A percentile compares a stretch with the other conserved stretches of the same genome.
Conservation (phyloP, 2,329 filamentous ascomycete genomes). For the Epichloe baconii region DNA sequence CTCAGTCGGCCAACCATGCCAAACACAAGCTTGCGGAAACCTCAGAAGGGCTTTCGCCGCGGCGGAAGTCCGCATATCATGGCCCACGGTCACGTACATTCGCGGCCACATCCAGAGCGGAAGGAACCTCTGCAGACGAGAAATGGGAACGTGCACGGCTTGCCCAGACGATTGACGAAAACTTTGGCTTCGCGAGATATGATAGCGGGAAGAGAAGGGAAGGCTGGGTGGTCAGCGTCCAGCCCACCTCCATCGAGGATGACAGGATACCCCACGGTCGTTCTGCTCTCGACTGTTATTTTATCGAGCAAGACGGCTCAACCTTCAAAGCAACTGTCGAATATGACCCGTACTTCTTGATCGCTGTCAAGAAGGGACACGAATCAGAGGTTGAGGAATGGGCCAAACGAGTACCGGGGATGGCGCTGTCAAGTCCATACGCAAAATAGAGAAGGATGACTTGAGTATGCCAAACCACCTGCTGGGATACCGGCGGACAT, state of each 20-base stretch:
- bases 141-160: conserved; percentile 76
- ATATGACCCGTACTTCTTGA: conserved; percentile 92
- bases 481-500: conserved; percentile 77
- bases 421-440: conserved; percentile 67
- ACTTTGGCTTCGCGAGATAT: conserved; percentile 85
- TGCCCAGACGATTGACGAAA: conserved; percentile 82
- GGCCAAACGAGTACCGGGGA: conserved; percentile 65
- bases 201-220: conserved; percentile 71
- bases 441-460: conserved; percentile 80
- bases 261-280: conserved; percentile 71
- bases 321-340: conserved; percentile 95
- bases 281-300: conserved; percentile 92
- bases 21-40: conserved; percentile 45
- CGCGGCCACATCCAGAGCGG: conserved; percentile 62
- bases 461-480: conserved; percentile 91
- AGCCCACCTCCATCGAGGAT: conserved; percentile 79
- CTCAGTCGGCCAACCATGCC: conserved; percentile 30
- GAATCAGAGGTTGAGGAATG: conserved; percentile 96
- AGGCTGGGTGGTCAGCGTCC: conserved; percentile 93
- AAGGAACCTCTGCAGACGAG: conserved; percentile 85
- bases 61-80: conserved; percentile 57
- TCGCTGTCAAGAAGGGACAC: conserved; percentile 76
- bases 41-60: conserved; percentile 54
- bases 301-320: conserved; percentile 75
- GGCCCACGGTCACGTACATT: conserved; percentile 63